These are phyloP conservation scores for Penicillium sclerotigenum DNA, from an alignment of 2,329 filamentous ascomycete genomes.

Conservation along the genomic window DNA sequence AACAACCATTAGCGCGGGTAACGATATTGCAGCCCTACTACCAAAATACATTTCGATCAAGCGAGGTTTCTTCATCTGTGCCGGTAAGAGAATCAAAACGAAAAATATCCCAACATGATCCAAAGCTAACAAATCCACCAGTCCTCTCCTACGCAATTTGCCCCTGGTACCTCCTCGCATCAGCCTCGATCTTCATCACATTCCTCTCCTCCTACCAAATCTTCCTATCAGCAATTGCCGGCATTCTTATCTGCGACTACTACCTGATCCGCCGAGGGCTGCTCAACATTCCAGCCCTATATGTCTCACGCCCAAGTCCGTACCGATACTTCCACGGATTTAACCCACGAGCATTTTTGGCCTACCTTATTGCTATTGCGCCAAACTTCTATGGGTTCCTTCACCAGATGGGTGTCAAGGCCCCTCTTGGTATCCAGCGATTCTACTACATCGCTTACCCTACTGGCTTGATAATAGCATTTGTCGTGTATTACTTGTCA, in stretches of 20 bases:
- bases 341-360: slow-evolving; percentile 35
- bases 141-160: slow-evolving; percentile 36
- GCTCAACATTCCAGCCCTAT: slow-evolving; percentile 38
- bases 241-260: slow-evolving; percentile 45
- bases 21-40: slow-evolving; percentile 38
- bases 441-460: slow-evolving; percentile 59
- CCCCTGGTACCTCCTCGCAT: slow-evolving; percentile 39
- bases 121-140: not conserved
- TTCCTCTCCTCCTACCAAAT: slow-evolving; percentile 45
- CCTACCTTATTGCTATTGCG: slow-evolving; percentile 37
- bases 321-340: slow-evolving; percentile 39
- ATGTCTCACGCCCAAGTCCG: slow-evolving; percentile 27
- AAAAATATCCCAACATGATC: too few relatives aligned
- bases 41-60: slow-evolving; percentile 43
- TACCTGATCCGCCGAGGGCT: slow-evolving; percentile 40
- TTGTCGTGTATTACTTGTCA: slow-evolving; percentile 15
- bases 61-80: slow-evolving; percentile 41
- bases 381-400: slow-evolving; percentile 46
- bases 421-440: slow-evolving; percentile 27
- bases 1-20: slow-evolving; percentile 30
- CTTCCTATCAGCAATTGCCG: slow-evolving; percentile 41
- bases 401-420: slow-evolving; percentile 40
- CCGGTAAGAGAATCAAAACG: too few relatives aligned
- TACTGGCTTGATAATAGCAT: slow-evolving; percentile 45
- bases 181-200: slow-evolving; percentile 39